Evolutionary conservation across 2,329 filamentous ascomycete species (phyloP).

Genomic region (Leptographium galeiforme): DNA sequence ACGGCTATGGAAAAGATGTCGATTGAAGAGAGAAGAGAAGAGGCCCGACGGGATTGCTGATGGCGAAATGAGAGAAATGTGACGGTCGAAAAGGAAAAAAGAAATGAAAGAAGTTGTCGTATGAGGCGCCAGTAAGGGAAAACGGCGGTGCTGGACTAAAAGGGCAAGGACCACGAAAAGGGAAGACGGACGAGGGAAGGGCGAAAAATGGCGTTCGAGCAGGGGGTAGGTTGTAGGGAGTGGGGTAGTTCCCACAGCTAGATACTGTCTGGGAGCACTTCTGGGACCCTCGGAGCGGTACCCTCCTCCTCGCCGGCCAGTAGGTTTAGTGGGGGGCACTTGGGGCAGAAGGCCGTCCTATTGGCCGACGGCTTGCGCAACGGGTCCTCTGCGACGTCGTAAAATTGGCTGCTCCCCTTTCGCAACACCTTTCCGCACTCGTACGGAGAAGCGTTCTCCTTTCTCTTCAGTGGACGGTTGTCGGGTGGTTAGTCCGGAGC

Average conservation of each 20-base stretch:
- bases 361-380: not conserved
- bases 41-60: not conserved
- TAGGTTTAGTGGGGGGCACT: not conserved
- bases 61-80: not conserved
- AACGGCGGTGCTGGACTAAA: constrained; percentile 6
- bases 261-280: not conserved
- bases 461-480: not conserved
- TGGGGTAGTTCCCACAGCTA: not conserved
- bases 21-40: not conserved
- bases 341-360: not conserved
- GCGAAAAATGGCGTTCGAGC: not conserved
- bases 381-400: not conserved
- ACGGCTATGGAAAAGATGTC: not conserved
- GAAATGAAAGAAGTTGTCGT: not conserved
- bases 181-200: constrained; percentile 1
- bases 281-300: not conserved
- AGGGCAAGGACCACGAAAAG: constrained; percentile 7
- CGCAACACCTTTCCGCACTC: not conserved
- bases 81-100: constrained; percentile 5
- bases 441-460: not conserved
- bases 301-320: not conserved
- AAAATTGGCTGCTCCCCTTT: constrained; percentile 1
- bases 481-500: not conserved
- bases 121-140: not conserved
- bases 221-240: not conserved